These are phyloP conservation scores for Desmodesmus armatus DNA, from an alignment of 139 green algal species.

Conservation along the genomic window DNA sequence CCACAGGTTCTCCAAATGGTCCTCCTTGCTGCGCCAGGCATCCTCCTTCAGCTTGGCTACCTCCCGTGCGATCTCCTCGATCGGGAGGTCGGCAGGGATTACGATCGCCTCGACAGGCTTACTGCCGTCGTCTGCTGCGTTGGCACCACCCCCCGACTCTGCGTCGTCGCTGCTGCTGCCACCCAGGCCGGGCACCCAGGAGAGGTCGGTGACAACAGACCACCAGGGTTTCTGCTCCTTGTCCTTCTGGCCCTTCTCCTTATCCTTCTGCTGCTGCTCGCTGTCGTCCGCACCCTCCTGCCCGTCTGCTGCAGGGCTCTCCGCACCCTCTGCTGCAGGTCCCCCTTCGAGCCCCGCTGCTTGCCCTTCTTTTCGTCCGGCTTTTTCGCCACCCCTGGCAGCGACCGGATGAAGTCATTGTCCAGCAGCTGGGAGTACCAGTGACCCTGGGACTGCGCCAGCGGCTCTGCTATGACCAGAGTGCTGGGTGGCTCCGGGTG, in stretches of 20 bases:
- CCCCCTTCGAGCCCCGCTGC: not conserved
- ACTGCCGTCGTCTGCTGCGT: not conserved
- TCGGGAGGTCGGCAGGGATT: constrained; percentile 81
- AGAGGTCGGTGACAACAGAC: not conserved
- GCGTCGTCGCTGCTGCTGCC: not conserved
- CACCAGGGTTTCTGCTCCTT: constrained; percentile 54
- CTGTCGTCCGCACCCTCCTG: constrained; percentile 16
- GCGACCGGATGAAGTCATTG: not conserved
- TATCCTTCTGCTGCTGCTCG: not conserved
- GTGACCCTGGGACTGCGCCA: constrained; percentile 5
- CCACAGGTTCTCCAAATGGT: constrained; percentile 80
- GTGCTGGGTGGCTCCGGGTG: not conserved
- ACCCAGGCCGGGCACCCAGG: not conserved
- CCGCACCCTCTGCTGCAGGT: not conserved
- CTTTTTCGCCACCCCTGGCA: constrained; percentile 2
- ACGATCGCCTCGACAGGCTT: constrained; percentile 74
- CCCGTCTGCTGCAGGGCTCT: not conserved
- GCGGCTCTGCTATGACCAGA: constrained; percentile 19
- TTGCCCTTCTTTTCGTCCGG: not conserved
- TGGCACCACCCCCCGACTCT: not conserved
- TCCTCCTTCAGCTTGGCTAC: constrained; percentile 61
- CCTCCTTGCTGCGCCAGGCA: constrained; percentile 73
- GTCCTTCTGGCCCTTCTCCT: not conserved
- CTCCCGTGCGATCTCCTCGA: constrained; percentile 89
- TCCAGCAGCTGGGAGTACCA: constrained; percentile 39